Base-by-base conservation (phyloP, 2,329 filamentous ascomycete genomes). In the Scedosporium boydii region DNA sequence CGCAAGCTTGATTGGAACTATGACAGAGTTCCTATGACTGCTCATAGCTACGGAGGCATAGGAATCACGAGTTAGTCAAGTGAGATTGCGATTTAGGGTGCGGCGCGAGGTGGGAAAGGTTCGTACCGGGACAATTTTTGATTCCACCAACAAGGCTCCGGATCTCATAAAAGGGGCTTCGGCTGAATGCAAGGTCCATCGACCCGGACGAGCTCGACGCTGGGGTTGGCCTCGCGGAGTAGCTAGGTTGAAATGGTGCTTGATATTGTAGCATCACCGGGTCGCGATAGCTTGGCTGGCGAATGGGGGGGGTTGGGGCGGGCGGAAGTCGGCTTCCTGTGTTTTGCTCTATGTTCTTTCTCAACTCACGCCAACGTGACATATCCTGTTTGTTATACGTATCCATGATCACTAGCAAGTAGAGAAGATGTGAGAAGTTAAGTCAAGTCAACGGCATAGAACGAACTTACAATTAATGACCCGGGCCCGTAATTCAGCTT, bases 151-250 rank as follows among this genome's bases (percentile, higher is more conserved):
- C 74, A 29, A 85, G 81, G 62, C 85, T 79, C 56, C 87, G 72
- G 38, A 93, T 80, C 10, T 84, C 83, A 70, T 93, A 97, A 73
- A 97, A 99, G 0, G 95, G 93, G 69, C 91, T 96, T 3, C 85
- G 74, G 69, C 90, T 93, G 77, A 80, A 82, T 10, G 65, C 63
- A 21, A 62, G 62, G 2, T 65, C 66, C 64, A 26, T 3, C 38
- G 7, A 21, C 21, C 27, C 23, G 18, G 27, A 42, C 21, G 29
- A 58, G 26, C 56, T 26, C 16, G 38, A 14, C 12, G 56, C 12
- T 7, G 27, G 56, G 6, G n/a, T n/a, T 27, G 27, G 38, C 10
- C 27, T n/a, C 38, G 56, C 10, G 23, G 26, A 3, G 18, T 27
- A 44, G 14, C 16, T 16, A 9, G 16, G 23, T 5, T 44, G 58